Evolutionary conservation across 305 asterid species (phyloP).

Genomic region (Coffea humblotiana): DNA sequence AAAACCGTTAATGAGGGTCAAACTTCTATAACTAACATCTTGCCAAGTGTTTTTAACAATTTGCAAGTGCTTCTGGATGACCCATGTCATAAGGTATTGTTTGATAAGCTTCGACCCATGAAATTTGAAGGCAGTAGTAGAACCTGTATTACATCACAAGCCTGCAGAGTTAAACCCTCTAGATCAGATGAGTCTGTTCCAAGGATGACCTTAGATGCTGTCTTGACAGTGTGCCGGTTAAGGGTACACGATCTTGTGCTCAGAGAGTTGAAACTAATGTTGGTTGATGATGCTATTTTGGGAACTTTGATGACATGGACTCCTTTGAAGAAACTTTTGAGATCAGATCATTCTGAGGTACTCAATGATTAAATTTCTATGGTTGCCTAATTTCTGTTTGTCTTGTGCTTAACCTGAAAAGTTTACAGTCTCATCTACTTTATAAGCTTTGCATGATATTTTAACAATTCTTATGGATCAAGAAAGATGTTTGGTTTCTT

Average conservation of each 20-base stretch:
- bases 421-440: background rate
- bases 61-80: slow-evolving; percentile 48
- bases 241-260: slow-evolving; percentile 63
- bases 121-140: slow-evolving; percentile 38
- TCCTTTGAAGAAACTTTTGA: slow-evolving; percentile 35
- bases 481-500: background rate
- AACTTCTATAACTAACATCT: slow-evolving; percentile 34
- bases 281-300: slow-evolving; percentile 48
- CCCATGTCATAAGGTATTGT: slow-evolving; percentile 35
- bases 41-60: slow-evolving; percentile 60
- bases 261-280: slow-evolving; percentile 44
- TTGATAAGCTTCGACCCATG: slow-evolving; percentile 62
- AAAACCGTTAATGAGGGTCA: slow-evolving; percentile 25
- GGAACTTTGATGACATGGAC: slow-evolving; percentile 31
- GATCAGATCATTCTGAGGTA: slow-evolving; percentile 48
- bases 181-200: slow-evolving; percentile 36
- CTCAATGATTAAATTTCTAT: slow-evolving; percentile 1
- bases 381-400: background rate
- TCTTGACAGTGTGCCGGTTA: slow-evolving; percentile 62
- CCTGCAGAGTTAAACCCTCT: slow-evolving; percentile 29
- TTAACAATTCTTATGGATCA: background rate
- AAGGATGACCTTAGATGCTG: slow-evolving; percentile 49
- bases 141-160: slow-evolving; percentile 41
- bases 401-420: background rate
- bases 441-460: background rate